Evolutionary conservation across 305 asterid species (phyloP).

Genomic region (Plantago rigida): DNA sequence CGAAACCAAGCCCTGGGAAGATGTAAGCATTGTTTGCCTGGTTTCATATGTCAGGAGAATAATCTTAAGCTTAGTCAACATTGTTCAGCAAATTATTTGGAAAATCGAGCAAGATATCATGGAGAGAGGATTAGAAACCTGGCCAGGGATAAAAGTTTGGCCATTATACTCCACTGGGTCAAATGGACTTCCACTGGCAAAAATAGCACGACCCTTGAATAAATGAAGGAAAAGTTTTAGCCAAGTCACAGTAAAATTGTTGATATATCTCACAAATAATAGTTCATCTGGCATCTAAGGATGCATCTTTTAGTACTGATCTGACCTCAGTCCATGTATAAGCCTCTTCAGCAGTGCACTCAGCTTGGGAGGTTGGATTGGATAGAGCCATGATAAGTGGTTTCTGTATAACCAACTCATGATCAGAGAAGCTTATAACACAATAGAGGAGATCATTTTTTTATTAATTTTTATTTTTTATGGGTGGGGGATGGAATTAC

Average conservation of each 20-base stretch:
- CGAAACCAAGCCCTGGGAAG: conserved; percentile 83
- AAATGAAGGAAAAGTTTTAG: conserved; percentile 11
- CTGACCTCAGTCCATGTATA: conserved; percentile 71
- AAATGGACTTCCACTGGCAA: conserved; percentile 72
- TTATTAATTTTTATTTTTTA: too few relatives aligned
- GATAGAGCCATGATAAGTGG: conserved; percentile 84
- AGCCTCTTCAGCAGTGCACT: conserved; percentile 88
- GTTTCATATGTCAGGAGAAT: conserved; percentile 10
- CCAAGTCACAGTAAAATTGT: conserved; percentile 1
- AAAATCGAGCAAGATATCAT: conserved; percentile 5
- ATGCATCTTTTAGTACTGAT: conserved; percentile 6
- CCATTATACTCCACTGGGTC: conserved; percentile 57
- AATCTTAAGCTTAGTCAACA: not conserved
- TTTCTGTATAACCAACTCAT: conserved; percentile 35
- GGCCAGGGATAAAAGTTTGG: conserved; percentile 50
- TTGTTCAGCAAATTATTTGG: not conserved
- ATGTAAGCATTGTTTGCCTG: conserved; percentile 90
- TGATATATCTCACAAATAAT: not conserved
- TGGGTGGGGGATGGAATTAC: conserved; percentile 27
- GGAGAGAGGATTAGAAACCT: conserved; percentile 35
- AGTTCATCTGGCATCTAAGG: not conserved
- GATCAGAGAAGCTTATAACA: conserved; percentile 19
- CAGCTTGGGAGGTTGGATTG: conserved; percentile 77
- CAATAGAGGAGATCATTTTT: not conserved
- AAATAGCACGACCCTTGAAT: conserved; percentile 60